Evolutionary conservation across 768 basidiomycete genomes (phyloP), one percentile per base, ranked within the genome.

Genomic region (Baorangia bicolor): DNA sequence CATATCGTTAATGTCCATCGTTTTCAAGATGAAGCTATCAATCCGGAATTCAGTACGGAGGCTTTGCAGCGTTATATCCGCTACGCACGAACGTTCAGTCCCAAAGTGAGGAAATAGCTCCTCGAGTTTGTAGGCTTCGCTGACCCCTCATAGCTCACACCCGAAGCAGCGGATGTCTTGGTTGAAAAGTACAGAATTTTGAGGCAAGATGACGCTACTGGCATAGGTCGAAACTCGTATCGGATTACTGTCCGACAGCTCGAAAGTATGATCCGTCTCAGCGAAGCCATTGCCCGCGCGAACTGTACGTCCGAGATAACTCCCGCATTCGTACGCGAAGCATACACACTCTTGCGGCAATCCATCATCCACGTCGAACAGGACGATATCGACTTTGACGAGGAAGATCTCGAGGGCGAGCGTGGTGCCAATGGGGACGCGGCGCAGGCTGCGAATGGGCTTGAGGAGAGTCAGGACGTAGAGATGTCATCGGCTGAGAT

Each of bases 361-460:
- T 98, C 97, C 2, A 99, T 99, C 73, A 98, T 99, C 64, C 97
- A 98, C 66, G 95, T 99, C 57, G 97, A 99, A 68, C 94, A 98
- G 70, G 97, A 99, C 68, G 96, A 98, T 64, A 87, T 99, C 66
- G 94, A 97, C 69, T 91, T 98, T 71, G 97, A 98, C 66, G 92
- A 95, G 62, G 93, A 96, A 64, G 93, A 93, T 55, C 73, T 81
- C 2, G 78, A 81, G 50, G 84, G 79, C 20, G 82, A 83, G 60
- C 81, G 78, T 10, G 75, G 64, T n/a, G 71, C 74, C 28, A 72
- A 68, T 4, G 74, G 65, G 33, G 69, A 69, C 34, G 65, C 69
- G 13, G 66, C 72, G 10, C 72, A 68, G 20, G 64, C 73, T 38
- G 72, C 68, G n/a, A 72, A 71, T 21, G 67, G 45, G n/a, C 73